Conservation (phyloP, 1,284 basidiomycete genomes). For the Tilletia caries region DNA sequence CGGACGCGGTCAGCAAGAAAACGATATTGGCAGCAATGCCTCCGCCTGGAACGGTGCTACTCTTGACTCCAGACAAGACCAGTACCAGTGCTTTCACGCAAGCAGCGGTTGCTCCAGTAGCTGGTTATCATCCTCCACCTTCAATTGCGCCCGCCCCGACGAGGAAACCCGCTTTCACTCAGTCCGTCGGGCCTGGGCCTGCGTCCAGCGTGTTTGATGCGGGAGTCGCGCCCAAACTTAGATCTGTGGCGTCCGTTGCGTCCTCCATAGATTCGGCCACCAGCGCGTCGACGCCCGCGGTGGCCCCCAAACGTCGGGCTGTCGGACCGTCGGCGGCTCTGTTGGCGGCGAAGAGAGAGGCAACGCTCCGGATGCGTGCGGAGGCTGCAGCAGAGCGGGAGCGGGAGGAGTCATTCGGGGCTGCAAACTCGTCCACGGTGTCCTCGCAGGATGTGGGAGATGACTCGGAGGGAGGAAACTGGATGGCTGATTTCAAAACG, state of each 20-base stretch:
- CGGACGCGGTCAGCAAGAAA: constrained; percentile 72
- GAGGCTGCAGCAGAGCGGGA: constrained; percentile 29
- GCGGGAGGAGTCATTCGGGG: constrained; percentile 23
- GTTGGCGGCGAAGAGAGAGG: constrained; percentile 48
- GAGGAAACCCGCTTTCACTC: constrained; percentile 1
- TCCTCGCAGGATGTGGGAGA: neutral
- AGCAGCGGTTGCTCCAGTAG: constrained; percentile 38
- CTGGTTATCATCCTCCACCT: neutral
- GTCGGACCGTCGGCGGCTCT: constrained; percentile 42
- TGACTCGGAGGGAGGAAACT: constrained; percentile 5
- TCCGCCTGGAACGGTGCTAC: constrained; percentile 2
- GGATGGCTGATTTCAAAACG: constrained; percentile 9
- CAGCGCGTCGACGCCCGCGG: constrained; percentile 21
- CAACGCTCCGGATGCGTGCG: constrained; percentile 31
- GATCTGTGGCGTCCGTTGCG: neutral
- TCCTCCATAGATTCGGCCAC: constrained; percentile 12
- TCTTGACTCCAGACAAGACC: constrained; percentile 60
- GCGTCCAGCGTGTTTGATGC: neutral
- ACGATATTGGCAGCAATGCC: constrained; percentile 65
- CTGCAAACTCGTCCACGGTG: neutral
- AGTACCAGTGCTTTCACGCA: constrained; percentile 55
- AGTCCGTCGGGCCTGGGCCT: neutral
- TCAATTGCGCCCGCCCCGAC: neutral
- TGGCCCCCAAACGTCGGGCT: constrained; percentile 21
- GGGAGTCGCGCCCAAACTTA: neutral